Evolutionary conservation across 257 asterid genomes (phyloP).

Genomic region (Pogostemon cablin): DNA sequence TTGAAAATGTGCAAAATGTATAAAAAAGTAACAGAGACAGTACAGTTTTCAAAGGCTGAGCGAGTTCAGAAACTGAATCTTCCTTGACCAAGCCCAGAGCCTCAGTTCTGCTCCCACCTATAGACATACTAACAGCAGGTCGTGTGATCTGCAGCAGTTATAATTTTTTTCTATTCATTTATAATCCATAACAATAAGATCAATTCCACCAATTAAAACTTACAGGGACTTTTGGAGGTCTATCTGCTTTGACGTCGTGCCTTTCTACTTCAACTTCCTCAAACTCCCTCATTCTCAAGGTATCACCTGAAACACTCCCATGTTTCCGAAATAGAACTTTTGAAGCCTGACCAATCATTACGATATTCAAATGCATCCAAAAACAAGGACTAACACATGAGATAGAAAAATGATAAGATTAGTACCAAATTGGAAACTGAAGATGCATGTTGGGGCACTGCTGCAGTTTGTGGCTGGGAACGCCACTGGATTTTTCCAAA

Average conservation of each 20-base stretch:
- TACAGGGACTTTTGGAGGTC: constrained; percentile 69
- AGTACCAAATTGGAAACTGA: constrained; percentile 73
- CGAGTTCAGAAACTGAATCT: constrained; percentile 33
- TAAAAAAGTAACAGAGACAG: constrained; percentile 11
- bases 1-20: not conserved
- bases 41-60: constrained; percentile 48
- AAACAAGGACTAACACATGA: constrained; percentile 22
- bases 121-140: constrained; percentile 31
- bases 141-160: constrained; percentile 45
- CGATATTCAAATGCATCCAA: constrained; percentile 17
- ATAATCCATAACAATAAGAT: not conserved
- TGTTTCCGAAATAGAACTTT: constrained; percentile 42
- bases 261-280: constrained; percentile 44
- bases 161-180: constrained; percentile 12
- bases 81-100: constrained; percentile 40
- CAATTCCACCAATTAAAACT: constrained; percentile 36
- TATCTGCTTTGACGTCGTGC: constrained; percentile 46
- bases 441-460: constrained; percentile 47
- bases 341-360: constrained; percentile 54
- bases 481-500: constrained; percentile 44
- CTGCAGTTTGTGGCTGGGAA: constrained; percentile 45
- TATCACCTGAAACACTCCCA: constrained; percentile 40
- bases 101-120: constrained; percentile 40
- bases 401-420: constrained; percentile 30
- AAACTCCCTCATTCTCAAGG: constrained; percentile 28